These are phyloP conservation scores for Apiospora hydei DNA, from an alignment of 2,329 filamentous ascomycete genomes.

Conservation along the genomic window DNA sequence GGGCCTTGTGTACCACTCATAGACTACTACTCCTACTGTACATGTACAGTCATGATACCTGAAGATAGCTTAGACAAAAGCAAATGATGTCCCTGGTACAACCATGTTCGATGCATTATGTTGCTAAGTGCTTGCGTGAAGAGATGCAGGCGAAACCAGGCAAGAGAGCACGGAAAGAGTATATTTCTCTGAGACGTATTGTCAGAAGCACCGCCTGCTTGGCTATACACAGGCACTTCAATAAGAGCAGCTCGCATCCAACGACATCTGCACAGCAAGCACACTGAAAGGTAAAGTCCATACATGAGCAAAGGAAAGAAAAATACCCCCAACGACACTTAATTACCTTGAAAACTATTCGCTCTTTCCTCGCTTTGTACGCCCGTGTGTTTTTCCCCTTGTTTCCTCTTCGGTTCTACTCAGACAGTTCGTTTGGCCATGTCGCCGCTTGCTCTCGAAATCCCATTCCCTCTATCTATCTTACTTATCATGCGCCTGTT, in stretches of 20 bases:
- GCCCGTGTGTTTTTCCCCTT: background rate
- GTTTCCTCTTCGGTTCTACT: background rate
- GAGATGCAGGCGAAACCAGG: background rate
- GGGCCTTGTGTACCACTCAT: constrained; percentile 22
- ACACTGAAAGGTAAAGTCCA: background rate
- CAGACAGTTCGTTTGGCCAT: background rate
- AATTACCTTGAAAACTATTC: background rate
- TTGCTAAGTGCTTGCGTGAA: background rate
- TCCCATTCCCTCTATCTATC: background rate
- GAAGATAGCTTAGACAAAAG: constrained; percentile 22
- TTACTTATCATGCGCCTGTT: background rate
- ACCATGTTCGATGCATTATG: background rate
- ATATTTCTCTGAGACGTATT: background rate
- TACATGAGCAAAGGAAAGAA: constrained; percentile 10
- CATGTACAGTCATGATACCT: constrained; percentile 23
- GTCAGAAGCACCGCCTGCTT: background rate
- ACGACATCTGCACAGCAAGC: background rate
- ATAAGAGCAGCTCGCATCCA: background rate
- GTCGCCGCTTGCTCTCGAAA: background rate
- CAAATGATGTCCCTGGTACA: constrained; percentile 15
- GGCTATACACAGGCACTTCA: background rate
- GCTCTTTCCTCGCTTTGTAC: constrained; percentile 9
- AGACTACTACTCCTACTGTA: constrained; percentile 13
- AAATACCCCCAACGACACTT: background rate
- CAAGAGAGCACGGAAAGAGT: too few species aligned